Evolutionary conservation across 2,329 filamentous ascomycete genomes (phyloP).

Genomic region (Aspergillus spinulosporus): DNA sequence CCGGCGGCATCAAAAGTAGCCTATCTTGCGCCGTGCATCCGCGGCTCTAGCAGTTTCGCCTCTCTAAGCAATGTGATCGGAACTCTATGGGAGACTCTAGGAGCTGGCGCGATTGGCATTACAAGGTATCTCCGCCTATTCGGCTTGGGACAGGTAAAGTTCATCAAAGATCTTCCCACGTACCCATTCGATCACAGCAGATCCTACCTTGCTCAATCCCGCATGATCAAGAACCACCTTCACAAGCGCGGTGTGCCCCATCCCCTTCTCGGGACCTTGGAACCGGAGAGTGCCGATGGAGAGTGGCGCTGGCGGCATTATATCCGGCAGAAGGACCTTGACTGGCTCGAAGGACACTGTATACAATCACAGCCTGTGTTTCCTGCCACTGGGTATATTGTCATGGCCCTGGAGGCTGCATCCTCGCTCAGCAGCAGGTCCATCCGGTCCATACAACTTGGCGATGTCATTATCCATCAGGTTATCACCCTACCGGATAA

Average conservation of each 20-base stretch:
- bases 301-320: constrained; percentile 22
- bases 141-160: neutral
- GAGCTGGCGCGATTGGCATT: no score
- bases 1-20: neutral
- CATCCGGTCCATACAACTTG: constrained; percentile 1
- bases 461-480: constrained; percentile 4
- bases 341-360: constrained; percentile 28
- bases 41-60: neutral
- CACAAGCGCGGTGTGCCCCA: neutral
- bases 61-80: no score
- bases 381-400: constrained; percentile 27
- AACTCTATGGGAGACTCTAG: no score
- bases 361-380: constrained; percentile 28
- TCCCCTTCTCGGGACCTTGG: constrained; percentile 4
- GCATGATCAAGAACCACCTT: neutral
- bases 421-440: neutral
- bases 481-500: neutral
- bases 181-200: neutral
- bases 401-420: constrained; percentile 18
- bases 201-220: neutral
- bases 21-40: neutral
- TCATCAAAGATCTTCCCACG: neutral
- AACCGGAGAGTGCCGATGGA: neutral
- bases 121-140: no score
- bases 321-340: constrained; percentile 20